These are phyloP conservation scores for Vaccinium darrowii DNA, from an alignment of 148 eudicot genomes.

Conservation along the genomic window DNA sequence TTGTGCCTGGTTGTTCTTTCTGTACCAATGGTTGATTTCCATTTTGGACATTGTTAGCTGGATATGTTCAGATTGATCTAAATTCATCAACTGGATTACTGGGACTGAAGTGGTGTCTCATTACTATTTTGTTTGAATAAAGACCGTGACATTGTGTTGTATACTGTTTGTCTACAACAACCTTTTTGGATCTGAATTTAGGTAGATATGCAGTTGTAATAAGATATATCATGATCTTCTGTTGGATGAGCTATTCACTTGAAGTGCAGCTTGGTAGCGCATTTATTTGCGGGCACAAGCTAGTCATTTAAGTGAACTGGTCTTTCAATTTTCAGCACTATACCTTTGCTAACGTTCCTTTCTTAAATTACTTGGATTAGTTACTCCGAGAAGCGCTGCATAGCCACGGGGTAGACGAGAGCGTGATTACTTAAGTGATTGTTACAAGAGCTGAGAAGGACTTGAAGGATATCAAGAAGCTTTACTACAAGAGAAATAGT, in stretches of 20 bases:
- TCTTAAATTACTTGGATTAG: constrained; percentile 22
- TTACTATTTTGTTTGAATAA: constrained; percentile 3
- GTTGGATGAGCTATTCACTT: not conserved
- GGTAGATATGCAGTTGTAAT: not conserved
- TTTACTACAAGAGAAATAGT: constrained; percentile 52
- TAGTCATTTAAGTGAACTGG: no score
- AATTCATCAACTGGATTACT: not conserved
- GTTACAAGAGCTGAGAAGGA: constrained; percentile 29
- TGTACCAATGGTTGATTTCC: constrained; percentile 10
- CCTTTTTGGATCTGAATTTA: not conserved
- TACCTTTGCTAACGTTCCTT: no score
- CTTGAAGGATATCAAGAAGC: constrained; percentile 23
- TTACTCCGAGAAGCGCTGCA: constrained; percentile 57
- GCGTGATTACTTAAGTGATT: constrained; percentile 45
- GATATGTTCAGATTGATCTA: not conserved
- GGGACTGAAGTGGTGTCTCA: not conserved
- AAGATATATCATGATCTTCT: not conserved
- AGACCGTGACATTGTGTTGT: not conserved
- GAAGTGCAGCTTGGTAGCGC: not conserved
- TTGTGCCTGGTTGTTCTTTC: not conserved
- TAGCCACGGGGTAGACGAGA: constrained; percentile 65
- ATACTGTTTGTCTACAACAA: not conserved
- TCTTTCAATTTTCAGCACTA: no score
- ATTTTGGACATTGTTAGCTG: not conserved
- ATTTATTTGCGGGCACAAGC: not conserved